A percentile compares a stretch with the other conserved stretches of the same genome.
Conservation (phyloP, 2,329 filamentous ascomycete genomes). For the Orbilia oligospora region DNA sequence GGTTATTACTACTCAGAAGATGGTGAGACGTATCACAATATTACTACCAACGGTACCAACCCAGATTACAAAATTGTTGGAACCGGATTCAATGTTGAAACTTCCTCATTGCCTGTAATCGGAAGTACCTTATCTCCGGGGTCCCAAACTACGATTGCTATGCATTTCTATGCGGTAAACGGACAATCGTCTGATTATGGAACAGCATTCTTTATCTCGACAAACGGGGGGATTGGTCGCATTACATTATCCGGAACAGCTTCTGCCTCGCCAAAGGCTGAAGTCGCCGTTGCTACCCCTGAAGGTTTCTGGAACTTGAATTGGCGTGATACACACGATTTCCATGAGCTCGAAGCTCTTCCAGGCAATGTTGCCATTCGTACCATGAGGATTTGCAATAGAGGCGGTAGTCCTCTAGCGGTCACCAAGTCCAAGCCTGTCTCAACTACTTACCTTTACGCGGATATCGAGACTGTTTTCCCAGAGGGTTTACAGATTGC, state of each 20-base stretch:
- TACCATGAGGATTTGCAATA: slow-evolving; percentile 67
- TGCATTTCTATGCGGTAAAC: slow-evolving; percentile 66
- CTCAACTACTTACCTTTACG: slow-evolving; percentile 53
- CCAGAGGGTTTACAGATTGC: slow-evolving; percentile 64
- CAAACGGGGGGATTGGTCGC: slow-evolving; percentile 66
- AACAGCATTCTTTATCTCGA: slow-evolving; percentile 66
- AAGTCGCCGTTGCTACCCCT: slow-evolving; percentile 66
- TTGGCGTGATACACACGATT: slow-evolving; percentile 57
- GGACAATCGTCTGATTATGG: slow-evolving; percentile 65
- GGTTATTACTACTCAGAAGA: slow-evolving; percentile 67
- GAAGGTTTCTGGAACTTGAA: slow-evolving; percentile 67
- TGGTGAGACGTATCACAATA: slow-evolving; percentile 64
- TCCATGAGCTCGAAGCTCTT: slow-evolving; percentile 33
- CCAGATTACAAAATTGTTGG: slow-evolving; percentile 65
- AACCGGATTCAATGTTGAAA: slow-evolving; percentile 65
- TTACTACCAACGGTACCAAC: slow-evolving; percentile 64
- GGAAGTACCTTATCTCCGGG: slow-evolving; percentile 65
- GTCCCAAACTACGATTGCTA: slow-evolving; percentile 65
- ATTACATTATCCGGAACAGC: slow-evolving; percentile 66
- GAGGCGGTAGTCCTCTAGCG: slow-evolving; percentile 66
- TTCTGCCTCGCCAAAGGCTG: slow-evolving; percentile 66
- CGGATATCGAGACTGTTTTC: slow-evolving; percentile 56
- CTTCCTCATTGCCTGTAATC: slow-evolving; percentile 65
- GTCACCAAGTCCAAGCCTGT: slow-evolving; percentile 67
- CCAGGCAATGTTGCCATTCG: slow-evolving; percentile 65